Conservation (phyloP, 139 green algal species). For the Chlamydomonas schloesseri region DNA sequence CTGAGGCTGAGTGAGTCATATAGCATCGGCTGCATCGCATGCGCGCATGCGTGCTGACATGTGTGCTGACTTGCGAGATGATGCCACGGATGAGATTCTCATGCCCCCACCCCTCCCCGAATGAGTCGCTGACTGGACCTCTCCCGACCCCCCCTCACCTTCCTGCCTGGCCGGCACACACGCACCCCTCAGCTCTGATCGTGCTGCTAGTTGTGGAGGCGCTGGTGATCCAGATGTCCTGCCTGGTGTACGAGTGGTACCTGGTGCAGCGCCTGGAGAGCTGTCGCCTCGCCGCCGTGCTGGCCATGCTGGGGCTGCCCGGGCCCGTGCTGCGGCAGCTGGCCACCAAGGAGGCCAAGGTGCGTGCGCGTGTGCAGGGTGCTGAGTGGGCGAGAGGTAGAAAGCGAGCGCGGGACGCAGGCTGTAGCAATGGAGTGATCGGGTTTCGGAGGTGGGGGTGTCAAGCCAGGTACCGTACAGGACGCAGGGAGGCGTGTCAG, state of each 20-base stretch:
- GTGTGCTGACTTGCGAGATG: not conserved
- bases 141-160: not conserved
- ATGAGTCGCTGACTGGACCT: not conserved
- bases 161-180: too few species aligned
- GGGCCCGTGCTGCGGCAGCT: constrained; percentile 42
- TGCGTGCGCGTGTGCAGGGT: not conserved
- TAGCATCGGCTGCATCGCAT: not conserved
- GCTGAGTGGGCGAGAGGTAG: too few species aligned
- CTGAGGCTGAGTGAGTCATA: not conserved
- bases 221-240: constrained; percentile 27
- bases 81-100: not conserved
- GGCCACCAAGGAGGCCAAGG: constrained; percentile 5
- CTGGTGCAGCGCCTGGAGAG: constrained; percentile 38
- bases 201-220: constrained; percentile 32
- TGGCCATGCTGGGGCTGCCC: constrained; percentile 43
- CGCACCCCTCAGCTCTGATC: constrained; percentile 31
- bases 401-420: too few species aligned
- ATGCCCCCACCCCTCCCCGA: too few species aligned
- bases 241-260: constrained; percentile 7
- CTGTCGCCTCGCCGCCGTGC: constrained; percentile 13
- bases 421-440: too few species aligned
- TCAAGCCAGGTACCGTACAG: too few species aligned
- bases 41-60: too few species aligned
- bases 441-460: too few species aligned
- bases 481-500: too few species aligned